phyloP scores from a whole-genome alignment of 1,284 basidiomycete species.

The Fomes fomentarius region DNA sequence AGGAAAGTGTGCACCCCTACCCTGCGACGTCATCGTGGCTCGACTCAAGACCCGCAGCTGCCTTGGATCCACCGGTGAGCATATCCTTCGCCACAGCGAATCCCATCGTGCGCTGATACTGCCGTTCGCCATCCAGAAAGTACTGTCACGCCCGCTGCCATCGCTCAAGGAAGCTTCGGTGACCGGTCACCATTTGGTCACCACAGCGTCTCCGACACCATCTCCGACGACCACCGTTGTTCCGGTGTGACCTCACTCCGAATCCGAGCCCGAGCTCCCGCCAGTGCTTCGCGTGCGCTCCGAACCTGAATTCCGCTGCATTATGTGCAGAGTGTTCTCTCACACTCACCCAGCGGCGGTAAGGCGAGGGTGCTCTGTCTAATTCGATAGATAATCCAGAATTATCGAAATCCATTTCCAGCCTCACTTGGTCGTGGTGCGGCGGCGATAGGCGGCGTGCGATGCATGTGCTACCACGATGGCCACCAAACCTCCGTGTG shows the following conservation, averaged over 20 bases:
- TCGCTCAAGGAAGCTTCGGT: too few species aligned
- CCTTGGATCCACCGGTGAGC: too few species aligned
- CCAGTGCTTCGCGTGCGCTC: slow-evolving; percentile 2
- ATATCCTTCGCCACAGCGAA: too few species aligned
- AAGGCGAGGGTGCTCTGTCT: neutral
- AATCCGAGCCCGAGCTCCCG: neutral
- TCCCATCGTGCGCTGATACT: too few species aligned
- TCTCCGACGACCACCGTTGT: neutral
- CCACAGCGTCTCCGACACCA: neutral
- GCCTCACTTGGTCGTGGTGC: neutral
- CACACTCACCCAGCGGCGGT: neutral
- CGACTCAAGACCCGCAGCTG: too few species aligned
- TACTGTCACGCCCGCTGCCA: too few species aligned
- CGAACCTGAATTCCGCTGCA: neutral
- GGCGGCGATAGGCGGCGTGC: neutral
- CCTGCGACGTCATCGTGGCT: too few species aligned
- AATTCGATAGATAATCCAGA: neutral
- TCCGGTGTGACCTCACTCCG: neutral
- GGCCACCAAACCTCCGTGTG: neutral
- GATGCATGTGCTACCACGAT: neutral
- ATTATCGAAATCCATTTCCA: neutral
- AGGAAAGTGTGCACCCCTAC: too few species aligned
- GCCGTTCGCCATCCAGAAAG: too few species aligned
- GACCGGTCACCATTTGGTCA: too few species aligned
- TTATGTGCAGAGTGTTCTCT: neutral